Conservation (phyloP, 257 asterid genomes). For the Solanum commersonii region DNA sequence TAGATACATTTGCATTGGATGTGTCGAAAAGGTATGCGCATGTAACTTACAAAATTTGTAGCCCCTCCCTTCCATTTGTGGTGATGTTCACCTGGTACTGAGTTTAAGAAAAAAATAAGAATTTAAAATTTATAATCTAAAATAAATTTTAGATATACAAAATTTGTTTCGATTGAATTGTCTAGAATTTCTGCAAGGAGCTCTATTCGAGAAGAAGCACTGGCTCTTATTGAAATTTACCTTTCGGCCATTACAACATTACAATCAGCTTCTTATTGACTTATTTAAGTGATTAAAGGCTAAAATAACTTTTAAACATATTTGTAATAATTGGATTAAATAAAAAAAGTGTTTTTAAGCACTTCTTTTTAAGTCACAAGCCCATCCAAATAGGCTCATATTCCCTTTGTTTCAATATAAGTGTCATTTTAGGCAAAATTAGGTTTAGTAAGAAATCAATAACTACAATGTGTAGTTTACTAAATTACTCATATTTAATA, state of each 20-base stretch:
- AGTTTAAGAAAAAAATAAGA: background rate
- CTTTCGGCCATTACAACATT: background rate
- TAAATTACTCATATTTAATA: too few species aligned
- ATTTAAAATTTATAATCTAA: too few species aligned
- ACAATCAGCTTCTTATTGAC: background rate
- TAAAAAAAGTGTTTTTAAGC: too few species aligned
- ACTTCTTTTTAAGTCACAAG: background rate
- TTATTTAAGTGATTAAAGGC: background rate
- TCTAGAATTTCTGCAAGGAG: background rate
- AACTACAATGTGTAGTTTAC: background rate
- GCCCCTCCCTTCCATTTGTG: background rate
- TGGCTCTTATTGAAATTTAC: too few species aligned
- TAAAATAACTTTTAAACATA: background rate
- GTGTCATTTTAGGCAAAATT: background rate
- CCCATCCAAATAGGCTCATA: background rate
- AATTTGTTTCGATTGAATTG: background rate
- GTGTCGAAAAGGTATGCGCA: constrained; percentile 27
- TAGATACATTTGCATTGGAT: constrained; percentile 38
- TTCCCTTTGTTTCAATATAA: background rate
- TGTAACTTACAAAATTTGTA: background rate
- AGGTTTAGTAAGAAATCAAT: too few species aligned
- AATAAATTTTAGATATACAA: background rate
- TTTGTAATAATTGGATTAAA: too few species aligned
- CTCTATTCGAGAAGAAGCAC: background rate
- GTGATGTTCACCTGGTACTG: background rate